Conservation (phyloP, 2,329 filamentous ascomycete species). For the Phoma sp. region DNA sequence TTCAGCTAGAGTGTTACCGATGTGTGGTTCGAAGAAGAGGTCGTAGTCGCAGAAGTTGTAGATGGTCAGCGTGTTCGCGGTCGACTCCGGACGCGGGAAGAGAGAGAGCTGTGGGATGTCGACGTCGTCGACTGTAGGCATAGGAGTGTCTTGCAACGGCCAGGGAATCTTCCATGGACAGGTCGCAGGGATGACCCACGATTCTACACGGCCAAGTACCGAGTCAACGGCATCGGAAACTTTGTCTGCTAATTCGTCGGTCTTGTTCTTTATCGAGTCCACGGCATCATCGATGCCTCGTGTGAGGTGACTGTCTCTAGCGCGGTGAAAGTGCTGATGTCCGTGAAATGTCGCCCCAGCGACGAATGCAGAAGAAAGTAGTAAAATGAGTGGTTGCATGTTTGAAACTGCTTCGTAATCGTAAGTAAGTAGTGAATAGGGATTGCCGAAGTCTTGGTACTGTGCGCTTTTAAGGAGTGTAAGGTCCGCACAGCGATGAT, state of each 20-base stretch:
- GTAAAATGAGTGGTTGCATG: conserved; percentile 3
- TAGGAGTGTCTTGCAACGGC: conserved; percentile 21
- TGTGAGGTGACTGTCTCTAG: conserved; percentile 1
- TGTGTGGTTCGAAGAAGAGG: conserved; percentile 19
- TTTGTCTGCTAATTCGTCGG: conserved; percentile 4
- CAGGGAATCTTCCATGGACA: conserved; percentile 19
- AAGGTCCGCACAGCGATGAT: conserved; percentile 9
- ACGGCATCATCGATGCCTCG: conserved; percentile 8
- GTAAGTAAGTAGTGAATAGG: not conserved
- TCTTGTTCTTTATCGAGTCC: conserved; percentile 10
- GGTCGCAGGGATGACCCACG: conserved; percentile 14
- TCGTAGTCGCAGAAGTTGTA: conserved; percentile 30
- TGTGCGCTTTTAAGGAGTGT: conserved; percentile 3
- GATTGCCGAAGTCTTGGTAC: not conserved
- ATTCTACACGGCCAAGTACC: conserved; percentile 11
- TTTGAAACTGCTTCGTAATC: not conserved
- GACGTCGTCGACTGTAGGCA: conserved; percentile 16
- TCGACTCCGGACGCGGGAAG: conserved; percentile 17
- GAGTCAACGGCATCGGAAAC: conserved; percentile 11
- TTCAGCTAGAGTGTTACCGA: conserved; percentile 6
- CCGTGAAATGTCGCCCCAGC: conserved; percentile 4
- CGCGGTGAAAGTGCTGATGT: conserved; percentile 5
- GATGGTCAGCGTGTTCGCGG: conserved; percentile 20
- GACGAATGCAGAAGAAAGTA: conserved; percentile 6
- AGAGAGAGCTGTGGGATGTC: conserved; percentile 20